These are phyloP conservation scores for Pluteus cervinus DNA, from an alignment of 768 basidiomycete species.

Conservation along the genomic window DNA sequence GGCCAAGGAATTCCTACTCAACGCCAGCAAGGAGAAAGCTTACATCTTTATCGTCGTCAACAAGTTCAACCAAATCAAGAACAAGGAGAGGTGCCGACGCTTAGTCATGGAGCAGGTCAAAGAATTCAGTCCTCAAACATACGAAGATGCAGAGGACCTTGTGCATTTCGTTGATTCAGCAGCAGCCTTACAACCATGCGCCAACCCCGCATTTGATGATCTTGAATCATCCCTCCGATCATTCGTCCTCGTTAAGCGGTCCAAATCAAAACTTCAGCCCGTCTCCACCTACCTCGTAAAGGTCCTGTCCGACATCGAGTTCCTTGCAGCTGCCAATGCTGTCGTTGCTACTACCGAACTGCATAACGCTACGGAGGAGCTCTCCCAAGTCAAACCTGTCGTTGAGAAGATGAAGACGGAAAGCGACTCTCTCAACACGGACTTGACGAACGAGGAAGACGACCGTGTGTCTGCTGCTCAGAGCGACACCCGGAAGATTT, in stretches of 20 bases:
- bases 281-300: slow-evolving; percentile 88
- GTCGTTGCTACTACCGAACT: slow-evolving; percentile 81
- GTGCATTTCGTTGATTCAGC: slow-evolving; percentile 98
- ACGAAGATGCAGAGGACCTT: slow-evolving; percentile 85
- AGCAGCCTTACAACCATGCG: slow-evolving; percentile 58
- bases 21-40: slow-evolving; percentile 94
- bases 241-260: slow-evolving; percentile 92
- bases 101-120: slow-evolving; percentile 91
- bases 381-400: slow-evolving; percentile 67
- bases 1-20: slow-evolving; percentile 88
- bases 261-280: slow-evolving; percentile 94
- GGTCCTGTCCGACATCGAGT: slow-evolving; percentile 84
- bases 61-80: slow-evolving; percentile 92
- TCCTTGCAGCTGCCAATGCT: slow-evolving; percentile 81
- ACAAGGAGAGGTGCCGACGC: slow-evolving; percentile 89
- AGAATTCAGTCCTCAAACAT: slow-evolving; percentile 86
- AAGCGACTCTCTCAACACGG: slow-evolving; percentile 71
- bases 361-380: slow-evolving; percentile 61
- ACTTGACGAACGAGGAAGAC: slow-evolving; percentile 78
- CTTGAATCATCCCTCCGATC: slow-evolving; percentile 88
- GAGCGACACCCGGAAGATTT: slow-evolving; percentile 47
- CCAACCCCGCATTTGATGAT: slow-evolving; percentile 72
- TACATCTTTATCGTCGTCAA: slow-evolving; percentile 99
- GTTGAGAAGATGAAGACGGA: slow-evolving; percentile 82
- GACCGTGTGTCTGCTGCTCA: slow-evolving; percentile 48